phyloP scores from a whole-genome alignment of 306 rosid species.

The Prunus salicina region DNA sequence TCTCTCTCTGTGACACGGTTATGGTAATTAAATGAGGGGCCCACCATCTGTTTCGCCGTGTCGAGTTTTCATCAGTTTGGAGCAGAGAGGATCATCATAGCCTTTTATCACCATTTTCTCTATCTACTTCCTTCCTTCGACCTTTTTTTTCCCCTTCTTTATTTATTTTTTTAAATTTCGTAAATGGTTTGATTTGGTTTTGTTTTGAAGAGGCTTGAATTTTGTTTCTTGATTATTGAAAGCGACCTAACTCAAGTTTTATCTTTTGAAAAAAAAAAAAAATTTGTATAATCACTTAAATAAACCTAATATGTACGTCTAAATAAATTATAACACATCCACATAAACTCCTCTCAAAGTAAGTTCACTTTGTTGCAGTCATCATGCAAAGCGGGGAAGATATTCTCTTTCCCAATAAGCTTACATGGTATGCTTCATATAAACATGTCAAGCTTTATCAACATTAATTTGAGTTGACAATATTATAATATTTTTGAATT shows the following conservation, averaged over 20 bases:
- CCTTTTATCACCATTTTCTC: not conserved
- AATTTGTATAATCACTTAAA: not conserved
- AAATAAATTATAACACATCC: not conserved
- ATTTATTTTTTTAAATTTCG: not conserved
- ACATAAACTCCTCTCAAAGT: not conserved
- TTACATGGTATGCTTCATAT: too few species aligned
- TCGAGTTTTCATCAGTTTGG: slow-evolving; percentile 45
- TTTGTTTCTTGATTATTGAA: not conserved
- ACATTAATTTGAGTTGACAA: too few species aligned
- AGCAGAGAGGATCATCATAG: slow-evolving; percentile 38
- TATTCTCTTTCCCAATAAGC: not conserved
- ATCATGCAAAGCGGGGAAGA: not conserved
- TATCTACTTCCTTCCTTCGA: too few species aligned
- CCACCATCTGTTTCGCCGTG: slow-evolving; percentile 61
- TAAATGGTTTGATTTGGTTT: not conserved
- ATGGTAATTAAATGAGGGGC: slow-evolving; percentile 43
- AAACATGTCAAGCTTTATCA: too few species aligned
- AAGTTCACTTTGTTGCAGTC: not conserved
- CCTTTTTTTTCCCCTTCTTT: not conserved
- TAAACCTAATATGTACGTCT: not conserved
- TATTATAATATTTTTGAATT: too few species aligned
- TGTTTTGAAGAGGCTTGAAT: not conserved
- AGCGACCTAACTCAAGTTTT: not conserved
- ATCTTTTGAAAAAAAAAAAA: too few species aligned
- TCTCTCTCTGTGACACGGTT: slow-evolving; percentile 15